Evolutionary conservation across 2,329 filamentous ascomycete genomes (phyloP).

Genomic region (Trichoderma sp.): DNA sequence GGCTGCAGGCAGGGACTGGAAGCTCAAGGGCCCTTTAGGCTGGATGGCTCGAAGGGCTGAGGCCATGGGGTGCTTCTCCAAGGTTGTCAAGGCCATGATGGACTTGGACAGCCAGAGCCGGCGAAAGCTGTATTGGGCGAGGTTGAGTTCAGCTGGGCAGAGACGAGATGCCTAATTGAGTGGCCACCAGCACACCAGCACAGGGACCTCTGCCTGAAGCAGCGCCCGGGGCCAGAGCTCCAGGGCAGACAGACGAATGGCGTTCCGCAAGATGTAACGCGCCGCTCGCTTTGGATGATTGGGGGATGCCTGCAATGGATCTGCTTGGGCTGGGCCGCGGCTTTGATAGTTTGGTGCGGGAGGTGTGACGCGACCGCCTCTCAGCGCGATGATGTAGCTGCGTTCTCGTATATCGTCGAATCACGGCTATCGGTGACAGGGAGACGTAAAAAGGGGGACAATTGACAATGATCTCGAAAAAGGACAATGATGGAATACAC

Average conservation of each 20-base stretch:
- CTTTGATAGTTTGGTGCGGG: neutral
- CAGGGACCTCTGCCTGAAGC: neutral
- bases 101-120: neutral
- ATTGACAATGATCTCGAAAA: neutral
- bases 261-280: constrained; percentile 8
- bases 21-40: constrained; percentile 21
- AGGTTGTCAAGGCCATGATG: neutral
- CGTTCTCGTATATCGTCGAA: neutral
- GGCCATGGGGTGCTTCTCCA: constrained; percentile 17
- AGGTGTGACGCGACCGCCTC: constrained; percentile 13
- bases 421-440: neutral
- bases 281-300: constrained; percentile 11
- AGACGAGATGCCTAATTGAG: neutral
- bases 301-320: constrained; percentile 9
- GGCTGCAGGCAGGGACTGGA: constrained; percentile 46
- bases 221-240: neutral
- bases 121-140: neutral
- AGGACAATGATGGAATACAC: neutral
- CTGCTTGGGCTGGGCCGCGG: neutral
- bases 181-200: neutral
- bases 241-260: neutral
- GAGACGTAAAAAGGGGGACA: neutral
- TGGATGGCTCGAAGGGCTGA: constrained; percentile 11
- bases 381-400: constrained; percentile 7
- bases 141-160: neutral